phyloP scores from a whole-genome alignment of 2,329 filamentous ascomycete genomes.

The Cercospora zeae-maydis region DNA sequence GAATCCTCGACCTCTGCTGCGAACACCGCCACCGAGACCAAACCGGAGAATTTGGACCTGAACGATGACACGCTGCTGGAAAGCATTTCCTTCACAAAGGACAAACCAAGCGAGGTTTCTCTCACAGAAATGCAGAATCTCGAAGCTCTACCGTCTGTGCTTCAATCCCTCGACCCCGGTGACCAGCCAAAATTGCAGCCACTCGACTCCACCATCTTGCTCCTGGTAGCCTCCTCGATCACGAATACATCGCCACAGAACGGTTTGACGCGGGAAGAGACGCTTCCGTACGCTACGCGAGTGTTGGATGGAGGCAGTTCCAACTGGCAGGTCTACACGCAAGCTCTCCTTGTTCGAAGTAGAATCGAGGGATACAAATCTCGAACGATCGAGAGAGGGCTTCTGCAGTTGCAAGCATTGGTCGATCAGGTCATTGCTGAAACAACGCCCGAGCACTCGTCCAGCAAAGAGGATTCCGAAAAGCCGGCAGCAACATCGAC shows the following conservation, averaged over 20 bases:
- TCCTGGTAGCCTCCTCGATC: constrained; percentile 75
- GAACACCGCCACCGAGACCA: constrained; percentile 12
- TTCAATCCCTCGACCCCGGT: constrained; percentile 68
- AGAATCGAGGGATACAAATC: constrained; percentile 85
- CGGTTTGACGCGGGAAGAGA: constrained; percentile 86
- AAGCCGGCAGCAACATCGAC: constrained; percentile 56
- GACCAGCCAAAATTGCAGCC: constrained; percentile 77
- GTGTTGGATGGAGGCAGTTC: constrained; percentile 84
- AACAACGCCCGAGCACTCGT: constrained; percentile 45
- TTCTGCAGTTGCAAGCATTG: constrained; percentile 89
- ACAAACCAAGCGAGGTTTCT: constrained; percentile 40
- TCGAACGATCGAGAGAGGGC: constrained; percentile 80
- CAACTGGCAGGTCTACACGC: constrained; percentile 98
- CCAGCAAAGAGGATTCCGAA: constrained; percentile 27
- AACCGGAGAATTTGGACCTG: constrained; percentile 61
- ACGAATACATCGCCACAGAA: constrained; percentile 84
- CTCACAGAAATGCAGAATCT: constrained; percentile 44
- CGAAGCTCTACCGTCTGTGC: constrained; percentile 54
- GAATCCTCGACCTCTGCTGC: constrained; percentile 1
- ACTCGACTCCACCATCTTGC: constrained; percentile 83
- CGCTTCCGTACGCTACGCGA: constrained; percentile 82
- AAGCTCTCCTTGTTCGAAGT: constrained; percentile 83
- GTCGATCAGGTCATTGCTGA: constrained; percentile 94
- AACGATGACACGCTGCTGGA: constrained; percentile 94
- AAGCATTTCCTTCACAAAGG: constrained; percentile 68